Evolutionary conservation across 768 basidiomycete genomes (phyloP).

Genomic region (Dioszegia crocea): DNA sequence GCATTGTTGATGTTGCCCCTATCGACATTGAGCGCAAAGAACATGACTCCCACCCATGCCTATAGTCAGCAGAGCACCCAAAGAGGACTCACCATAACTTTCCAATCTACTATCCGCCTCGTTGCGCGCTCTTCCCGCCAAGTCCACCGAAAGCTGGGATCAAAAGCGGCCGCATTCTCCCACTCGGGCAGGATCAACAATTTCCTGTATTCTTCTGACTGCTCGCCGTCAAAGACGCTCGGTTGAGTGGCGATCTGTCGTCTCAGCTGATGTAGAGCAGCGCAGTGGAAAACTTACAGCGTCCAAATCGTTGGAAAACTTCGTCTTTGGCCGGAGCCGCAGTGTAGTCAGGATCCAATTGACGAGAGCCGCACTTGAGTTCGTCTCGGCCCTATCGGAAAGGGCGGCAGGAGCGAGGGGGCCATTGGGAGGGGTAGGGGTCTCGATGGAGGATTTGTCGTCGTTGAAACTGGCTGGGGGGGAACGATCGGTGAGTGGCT

Average conservation of each 20-base stretch:
- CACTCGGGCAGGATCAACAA: constrained; percentile 9
- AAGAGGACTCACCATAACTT: constrained; percentile 55
- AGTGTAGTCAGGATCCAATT: neutral
- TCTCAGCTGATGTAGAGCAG: neutral
- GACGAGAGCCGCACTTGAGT: neutral
- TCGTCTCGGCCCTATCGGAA: neutral
- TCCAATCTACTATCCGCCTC: constrained; percentile 58
- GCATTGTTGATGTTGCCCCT: constrained; percentile 63
- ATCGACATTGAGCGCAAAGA: constrained; percentile 53
- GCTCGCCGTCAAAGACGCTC: constrained; percentile 35
- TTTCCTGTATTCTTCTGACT: constrained; percentile 24
- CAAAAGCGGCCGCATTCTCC: constrained; percentile 56
- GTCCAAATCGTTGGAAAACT: neutral
- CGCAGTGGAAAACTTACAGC: constrained; percentile 8
- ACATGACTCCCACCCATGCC: constrained; percentile 55
- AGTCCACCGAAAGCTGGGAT: constrained; percentile 66
- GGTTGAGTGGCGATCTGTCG: constrained; percentile 37
- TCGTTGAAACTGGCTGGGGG: neutral
- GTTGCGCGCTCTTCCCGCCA: constrained; percentile 63
- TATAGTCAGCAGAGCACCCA: neutral
- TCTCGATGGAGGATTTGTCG: neutral
- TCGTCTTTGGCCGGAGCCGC: neutral
- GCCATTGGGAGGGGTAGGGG: neutral
- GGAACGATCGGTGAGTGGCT: neutral
- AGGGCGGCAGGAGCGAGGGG: neutral